Base-by-base conservation (phyloP, 768 basidiomycete genomes). In the Lactifluus hygrophoroides region DNA sequence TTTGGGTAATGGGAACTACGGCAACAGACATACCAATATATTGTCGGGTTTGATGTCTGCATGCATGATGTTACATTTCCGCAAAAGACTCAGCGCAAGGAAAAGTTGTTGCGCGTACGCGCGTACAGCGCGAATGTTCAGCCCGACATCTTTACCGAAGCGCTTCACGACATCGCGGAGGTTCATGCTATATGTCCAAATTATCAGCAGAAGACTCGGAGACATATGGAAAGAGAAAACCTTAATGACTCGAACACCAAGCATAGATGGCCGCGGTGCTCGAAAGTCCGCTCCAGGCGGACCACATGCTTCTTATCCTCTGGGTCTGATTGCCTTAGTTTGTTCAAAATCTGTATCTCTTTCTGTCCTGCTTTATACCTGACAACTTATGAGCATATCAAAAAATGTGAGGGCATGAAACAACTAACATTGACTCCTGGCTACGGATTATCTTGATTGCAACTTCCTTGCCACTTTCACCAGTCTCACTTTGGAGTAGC, bases 1-100 rank as follows among this genome's bases (percentile, higher is more conserved):
- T 56, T 8, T 7, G 38, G 21, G 37, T 30, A 5, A 21, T 53
- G 21, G 37, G 9, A 25, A 27, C 23, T 4, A 19, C 10, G 30
- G 43, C 14, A 53, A 57, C 17, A 47, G 35, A 79, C 85, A 32
- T 62, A 94, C 94, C 67, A 98, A 71, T 43, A 99, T 95, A 69
- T 98, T 98, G 70, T 98, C 96, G 19, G 96, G 96, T 72, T 98
- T 98, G 70, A 99, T 90, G 69, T 99, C 96, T 7, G 96, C 96
- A 67, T 99, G 96, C 83, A 97, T 96, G 58, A 98, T 84, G 64
- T 89, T 92, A 58, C 84, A 80, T 73, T 97, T 97, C 64, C 84
- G 82, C 68, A 98, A 75, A 54, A 94, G 75, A 64, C 88, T 82
- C 62, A 98, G 71, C 17, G 91, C 81, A 52, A 97, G 79, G 73